Evolutionary conservation across 2,329 filamentous ascomycete genomes (phyloP).

Genomic region (Penicillium palitans): DNA sequence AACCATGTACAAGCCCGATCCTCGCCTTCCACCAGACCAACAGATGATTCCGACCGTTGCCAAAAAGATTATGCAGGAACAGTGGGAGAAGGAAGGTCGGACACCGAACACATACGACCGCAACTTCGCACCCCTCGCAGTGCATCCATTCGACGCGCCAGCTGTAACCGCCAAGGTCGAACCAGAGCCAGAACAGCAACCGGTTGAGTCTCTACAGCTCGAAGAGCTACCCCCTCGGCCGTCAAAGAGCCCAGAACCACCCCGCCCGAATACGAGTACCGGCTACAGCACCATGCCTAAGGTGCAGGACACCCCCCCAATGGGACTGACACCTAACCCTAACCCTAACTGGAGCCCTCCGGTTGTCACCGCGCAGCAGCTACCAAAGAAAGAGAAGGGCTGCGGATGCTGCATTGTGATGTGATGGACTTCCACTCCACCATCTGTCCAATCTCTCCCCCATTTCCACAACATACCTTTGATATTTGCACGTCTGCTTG

Average conservation of each 20-base stretch:
- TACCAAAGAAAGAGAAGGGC: slow-evolving; percentile 51
- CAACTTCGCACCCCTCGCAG: slow-evolving; percentile 76
- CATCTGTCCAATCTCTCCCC: slow-evolving; percentile 18
- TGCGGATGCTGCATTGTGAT: slow-evolving; percentile 75
- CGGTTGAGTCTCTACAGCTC: slow-evolving; percentile 7
- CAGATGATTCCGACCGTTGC: slow-evolving; percentile 95
- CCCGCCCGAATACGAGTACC: slow-evolving; percentile 44
- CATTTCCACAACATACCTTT: slow-evolving; percentile 18
- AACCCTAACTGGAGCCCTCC: slow-evolving; percentile 45
- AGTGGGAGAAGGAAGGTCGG: slow-evolving; percentile 90
- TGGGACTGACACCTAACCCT: slow-evolving; percentile 38
- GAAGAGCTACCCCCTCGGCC: slow-evolving; percentile 25
- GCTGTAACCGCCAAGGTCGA: slow-evolving; percentile 21
- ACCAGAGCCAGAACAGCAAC: slow-evolving; percentile 8
- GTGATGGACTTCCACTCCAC: slow-evolving; percentile 48
- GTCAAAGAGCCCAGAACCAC: slow-evolving; percentile 36
- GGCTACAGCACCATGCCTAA: slow-evolving; percentile 54
- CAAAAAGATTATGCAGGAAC: slow-evolving; percentile 84
- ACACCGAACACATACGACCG: slow-evolving; percentile 83
- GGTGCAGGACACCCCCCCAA: slow-evolving; percentile 42
- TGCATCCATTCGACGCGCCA: slow-evolving; percentile 39
- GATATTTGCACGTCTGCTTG: slow-evolving; percentile 15
- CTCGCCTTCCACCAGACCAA: slow-evolving; percentile 87
- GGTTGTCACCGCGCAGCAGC: slow-evolving; percentile 55
- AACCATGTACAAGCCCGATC: slow-evolving; percentile 93